Conservation (phyloP, 2,329 filamentous ascomycete species). For the Aspergillus sergii region DNA sequence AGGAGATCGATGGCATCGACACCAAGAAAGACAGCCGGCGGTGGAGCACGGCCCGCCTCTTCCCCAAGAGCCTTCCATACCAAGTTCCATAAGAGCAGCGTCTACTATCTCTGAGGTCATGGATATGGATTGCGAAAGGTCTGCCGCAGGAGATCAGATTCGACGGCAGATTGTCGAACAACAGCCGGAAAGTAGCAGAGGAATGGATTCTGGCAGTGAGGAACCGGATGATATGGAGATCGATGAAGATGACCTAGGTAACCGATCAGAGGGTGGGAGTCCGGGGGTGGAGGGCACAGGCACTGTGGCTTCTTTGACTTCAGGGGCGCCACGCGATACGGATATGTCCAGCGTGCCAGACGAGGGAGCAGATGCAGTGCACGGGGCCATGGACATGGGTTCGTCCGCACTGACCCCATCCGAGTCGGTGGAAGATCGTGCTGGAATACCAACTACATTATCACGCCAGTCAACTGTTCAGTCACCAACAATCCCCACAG, state of each 20-base stretch:
- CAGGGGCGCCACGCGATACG: not conserved
- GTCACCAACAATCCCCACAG: not conserved
- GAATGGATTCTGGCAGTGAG: not conserved
- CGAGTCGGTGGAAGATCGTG: not conserved
- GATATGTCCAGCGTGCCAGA: not conserved
- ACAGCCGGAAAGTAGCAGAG: not conserved
- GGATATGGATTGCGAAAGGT: not conserved
- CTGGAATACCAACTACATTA: not conserved
- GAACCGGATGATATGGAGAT: not conserved
- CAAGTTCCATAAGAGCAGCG: not conserved
- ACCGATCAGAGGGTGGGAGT: not conserved
- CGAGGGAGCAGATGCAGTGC: not conserved
- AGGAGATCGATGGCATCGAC: not conserved
- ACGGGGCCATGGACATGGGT: not conserved
- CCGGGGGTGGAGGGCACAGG: not conserved
- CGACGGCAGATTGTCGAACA: not conserved
- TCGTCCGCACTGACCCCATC: not conserved
- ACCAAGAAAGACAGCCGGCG: not conserved
- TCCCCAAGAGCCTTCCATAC: not conserved
- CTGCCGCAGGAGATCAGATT: not conserved
- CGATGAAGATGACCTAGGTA: not conserved
- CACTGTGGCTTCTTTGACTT: not conserved
- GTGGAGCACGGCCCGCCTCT: not conserved
- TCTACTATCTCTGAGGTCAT: not conserved
- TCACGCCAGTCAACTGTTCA: not conserved